Base-by-base conservation (phyloP, 2,329 filamentous ascomycete species). In the Amphichorda felina region DNA sequence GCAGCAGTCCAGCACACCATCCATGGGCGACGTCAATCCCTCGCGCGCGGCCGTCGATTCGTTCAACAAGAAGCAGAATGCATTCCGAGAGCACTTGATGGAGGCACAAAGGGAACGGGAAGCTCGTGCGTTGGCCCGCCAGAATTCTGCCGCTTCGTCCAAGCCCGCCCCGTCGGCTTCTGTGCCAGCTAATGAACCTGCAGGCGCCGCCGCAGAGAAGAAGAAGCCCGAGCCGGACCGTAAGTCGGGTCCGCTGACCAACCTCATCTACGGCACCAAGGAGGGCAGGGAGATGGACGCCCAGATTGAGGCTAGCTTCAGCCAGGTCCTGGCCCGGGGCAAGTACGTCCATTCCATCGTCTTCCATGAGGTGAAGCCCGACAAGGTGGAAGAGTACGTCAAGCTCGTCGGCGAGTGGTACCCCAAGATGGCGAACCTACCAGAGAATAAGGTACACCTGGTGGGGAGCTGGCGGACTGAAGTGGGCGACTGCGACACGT, bases 321-420 rank as follows among this genome's bases (percentile, higher is more conserved):
- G 84, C 35, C 88, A 95, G 59, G 84, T 96, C 30, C 68, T 98
- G 31, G 91, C 91, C 17, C 75, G 91, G 45, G 91, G 91, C 53
- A 98, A 98, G 65, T 98, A 98, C 53, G 88, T 98, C 37, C 91
- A 98, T 61, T 93, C 87, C 32, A 95, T 98, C 56, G 87, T 94
- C 40, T 86, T 94, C 54, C 91, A 98, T 65, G 76, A 93, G 42
- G 91, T 98, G 45, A 87, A 93, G 64, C 87, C 88, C 41, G 87
- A 95, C 50, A 91, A 86, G 63, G 84, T 95, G 32, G 87, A 95
- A 43, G 89, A 96, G 52, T 98, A 98, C 54, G 79, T 89, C 35
- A 72, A 89, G 39, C 69, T 96, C 34, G 85, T 96, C 11, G 86
- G 91, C 40, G 69, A 73, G 26, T 96, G 86, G 82, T 98, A 98